Base-by-base conservation (phyloP, 2,329 filamentous ascomycete genomes). In the Talaromyces sp. region DNA sequence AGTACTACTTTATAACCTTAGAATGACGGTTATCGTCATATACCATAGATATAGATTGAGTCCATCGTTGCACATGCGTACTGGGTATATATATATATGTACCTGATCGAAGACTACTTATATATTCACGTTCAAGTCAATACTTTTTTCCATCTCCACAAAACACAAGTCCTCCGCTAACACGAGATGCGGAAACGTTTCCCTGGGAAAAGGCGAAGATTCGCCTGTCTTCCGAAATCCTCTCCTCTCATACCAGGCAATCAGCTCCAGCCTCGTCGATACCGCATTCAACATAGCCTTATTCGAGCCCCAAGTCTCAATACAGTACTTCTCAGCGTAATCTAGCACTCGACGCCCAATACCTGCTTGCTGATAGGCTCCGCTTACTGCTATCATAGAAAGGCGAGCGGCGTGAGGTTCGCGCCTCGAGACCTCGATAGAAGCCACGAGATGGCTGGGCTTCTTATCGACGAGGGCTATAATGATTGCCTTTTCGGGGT, bases 221-320 rank as follows among this genome's bases (percentile, higher is more conserved):
- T 67, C 58, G 4, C 64, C 66, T 0, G 61, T 68, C 46, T 55
- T 42, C 13, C 20, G 47, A 47, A 68, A 70, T 8, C 68, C 68
- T 9, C 62, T 59, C 17, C 66, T 63, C 30, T 48, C 50, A 45
- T 71, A 70, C 69, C 69, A 71, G 14, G 52, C 39, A 14, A 70
- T 65, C 27, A 71, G 60, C 11, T 50, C 54, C 30, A 54, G 45
- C 6, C 69, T 68, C 20, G 60, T 65, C 6, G 65, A 68, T 22
- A 71, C 56, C 8, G 65, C 65, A 48, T 70, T 61, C 7, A 71
- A 40, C 9, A 50, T 61, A 10, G 61, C 24, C 10, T 45, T 62
- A 2, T 22, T 56, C 1, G 54, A 49, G 1, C 59, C 60, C 64
- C 63, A 69, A 47, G 48, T 54, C 16, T 35, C 33, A 4, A 47